Conservation (phyloP, 2,329 filamentous ascomycete species). For the Diaporthe amygdali region DNA sequence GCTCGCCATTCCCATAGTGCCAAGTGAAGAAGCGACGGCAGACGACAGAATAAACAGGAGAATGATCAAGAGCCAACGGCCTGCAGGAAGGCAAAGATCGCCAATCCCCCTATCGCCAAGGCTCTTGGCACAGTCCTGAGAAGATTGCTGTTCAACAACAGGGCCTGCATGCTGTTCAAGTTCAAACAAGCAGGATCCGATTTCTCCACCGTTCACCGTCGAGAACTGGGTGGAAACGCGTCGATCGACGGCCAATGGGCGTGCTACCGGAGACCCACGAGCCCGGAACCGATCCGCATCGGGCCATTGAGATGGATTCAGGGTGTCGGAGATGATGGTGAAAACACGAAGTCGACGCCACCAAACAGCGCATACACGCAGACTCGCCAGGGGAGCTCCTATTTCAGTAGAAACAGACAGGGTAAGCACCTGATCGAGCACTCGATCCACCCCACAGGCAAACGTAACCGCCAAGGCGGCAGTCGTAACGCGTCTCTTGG, state of each 20-base stretch:
- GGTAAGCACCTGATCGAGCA: not conserved
- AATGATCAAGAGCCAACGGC: not conserved
- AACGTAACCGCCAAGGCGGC: slow-evolving; percentile 14
- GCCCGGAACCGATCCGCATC: not conserved
- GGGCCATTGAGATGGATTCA: not conserved
- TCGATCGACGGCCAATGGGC: not conserved
- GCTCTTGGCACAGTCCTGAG: slow-evolving; percentile 11
- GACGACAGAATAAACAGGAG: not conserved
- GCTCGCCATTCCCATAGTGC: not conserved
- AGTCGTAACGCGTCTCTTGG: slow-evolving; percentile 9
- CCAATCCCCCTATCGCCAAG: slow-evolving; percentile 5
- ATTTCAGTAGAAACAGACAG: not conserved
- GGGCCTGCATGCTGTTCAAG: not conserved
- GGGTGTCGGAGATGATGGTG: not conserved
- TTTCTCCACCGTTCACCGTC: slow-evolving; percentile 13
- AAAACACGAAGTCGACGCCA: slow-evolving; percentile 9
- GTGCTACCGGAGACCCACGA: not conserved
- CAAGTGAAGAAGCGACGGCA: not conserved
- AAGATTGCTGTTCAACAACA: not conserved
- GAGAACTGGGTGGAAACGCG: not conserved
- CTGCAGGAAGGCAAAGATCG: slow-evolving; percentile 9
- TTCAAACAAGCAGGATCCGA: not conserved
- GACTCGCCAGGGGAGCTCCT: not conserved
- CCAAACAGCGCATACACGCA: not conserved
- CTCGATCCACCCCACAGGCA: not conserved